Base-by-base conservation (phyloP, 2,329 filamentous ascomycete genomes). In the Venturia asperata region DNA sequence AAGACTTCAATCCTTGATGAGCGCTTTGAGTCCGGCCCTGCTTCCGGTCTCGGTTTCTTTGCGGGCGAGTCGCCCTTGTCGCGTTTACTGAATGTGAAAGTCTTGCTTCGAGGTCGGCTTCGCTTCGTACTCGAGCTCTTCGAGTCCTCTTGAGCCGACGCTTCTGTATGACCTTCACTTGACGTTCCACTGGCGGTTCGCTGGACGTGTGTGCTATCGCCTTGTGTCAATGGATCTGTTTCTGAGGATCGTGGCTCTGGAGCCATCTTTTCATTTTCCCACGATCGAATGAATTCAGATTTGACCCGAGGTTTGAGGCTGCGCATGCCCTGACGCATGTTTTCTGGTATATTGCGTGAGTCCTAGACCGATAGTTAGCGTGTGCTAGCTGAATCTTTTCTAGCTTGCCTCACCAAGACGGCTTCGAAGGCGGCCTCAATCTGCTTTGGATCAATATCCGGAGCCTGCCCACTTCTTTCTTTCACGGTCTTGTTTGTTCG, bases 321-420 rank as follows among this genome's bases (percentile, higher is more conserved):
- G 58, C 93, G 85, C 92, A 99, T 97, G 78, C 95, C 95, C 75
- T 93, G 91, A 65, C 93, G 84, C 81, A 96, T 92, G 68, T 96
- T 90, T 72, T 95, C 90, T 3, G 93, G 92, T 64, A 97, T 96
- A 71, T 97, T 96, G 68, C 93, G 85, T 21, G 92, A 87, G 74
- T 96, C 91, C 76, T 96, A 74, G 76, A 85, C 30, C 45, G 10
- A 1, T 82, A 3, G 82, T 87, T 84, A 61, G 86, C 80, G 68
- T 85, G 83, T 66, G 76, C 77, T 67, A 84, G 13, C 15, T 34
- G 27, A 37, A 2, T 58, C 5, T n/a, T 37, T 7, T 79, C 67
- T 85, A 79, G 70, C 80, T 78, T 76, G 58, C 74, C 80, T 73
- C 70, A 85, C 83, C 70, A 87, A 73, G 41, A 87, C 80, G 62